phyloP scores from a whole-genome alignment of 768 basidiomycete species.

The Porpolomopsis calyptriformis region DNA sequence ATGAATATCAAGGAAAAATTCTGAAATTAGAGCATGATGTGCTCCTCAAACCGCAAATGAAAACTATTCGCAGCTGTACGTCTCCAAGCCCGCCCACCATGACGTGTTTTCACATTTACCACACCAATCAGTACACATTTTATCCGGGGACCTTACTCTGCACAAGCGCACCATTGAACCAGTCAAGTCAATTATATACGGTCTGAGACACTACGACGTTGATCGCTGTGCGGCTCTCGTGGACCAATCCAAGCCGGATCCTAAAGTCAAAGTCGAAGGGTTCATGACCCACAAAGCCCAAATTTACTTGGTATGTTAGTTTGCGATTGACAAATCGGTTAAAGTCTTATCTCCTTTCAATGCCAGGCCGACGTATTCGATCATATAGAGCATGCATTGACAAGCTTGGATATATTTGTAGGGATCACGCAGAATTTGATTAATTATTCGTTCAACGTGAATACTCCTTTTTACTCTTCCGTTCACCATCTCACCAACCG shows the following conservation, averaged over 20 bases:
- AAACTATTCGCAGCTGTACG: slow-evolving; percentile 47
- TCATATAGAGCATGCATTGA: slow-evolving; percentile 64
- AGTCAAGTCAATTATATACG: slow-evolving; percentile 54
- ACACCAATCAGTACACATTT: slow-evolving; percentile 63
- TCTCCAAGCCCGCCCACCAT: slow-evolving; percentile 5
- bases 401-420: slow-evolving; percentile 64
- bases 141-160: slow-evolving; percentile 60
- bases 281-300: slow-evolving; percentile 57
- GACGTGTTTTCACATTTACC: too few species aligned
- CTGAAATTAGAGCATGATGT: slow-evolving; percentile 47
- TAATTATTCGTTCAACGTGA: slow-evolving; percentile 63
- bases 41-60: slow-evolving; percentile 47
- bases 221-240: slow-evolving; percentile 46
- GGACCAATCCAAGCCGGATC: slow-evolving; percentile 18
- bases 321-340: too few species aligned
- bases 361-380: slow-evolving; percentile 59
- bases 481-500: neutral
- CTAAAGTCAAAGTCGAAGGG: slow-evolving; percentile 22
- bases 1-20: slow-evolving; percentile 55
- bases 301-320: slow-evolving; percentile 46
- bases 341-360: neutral
- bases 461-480: slow-evolving; percentile 14
- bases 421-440: slow-evolving; percentile 64
- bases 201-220: slow-evolving; percentile 52
- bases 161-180: slow-evolving; percentile 65